phyloP scores from a whole-genome alignment of 2,329 filamentous ascomycete species.

The Acrodontium crateriforme region DNA sequence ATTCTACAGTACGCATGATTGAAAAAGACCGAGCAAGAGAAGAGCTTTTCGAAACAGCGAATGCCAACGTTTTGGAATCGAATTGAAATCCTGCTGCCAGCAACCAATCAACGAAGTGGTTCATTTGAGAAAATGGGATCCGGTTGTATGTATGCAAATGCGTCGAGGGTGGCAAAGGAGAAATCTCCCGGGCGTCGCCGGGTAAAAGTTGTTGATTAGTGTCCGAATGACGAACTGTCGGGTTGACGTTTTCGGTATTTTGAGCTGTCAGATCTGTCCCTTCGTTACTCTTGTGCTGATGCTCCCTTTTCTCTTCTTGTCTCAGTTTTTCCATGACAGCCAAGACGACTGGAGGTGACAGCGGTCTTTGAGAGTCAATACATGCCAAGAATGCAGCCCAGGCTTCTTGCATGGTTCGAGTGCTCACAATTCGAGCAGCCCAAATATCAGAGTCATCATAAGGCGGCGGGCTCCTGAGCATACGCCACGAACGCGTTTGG shows the following conservation, averaged over 20 bases:
- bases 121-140: too few species aligned
- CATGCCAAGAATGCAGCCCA: slow-evolving; percentile 51
- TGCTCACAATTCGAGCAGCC: slow-evolving; percentile 44
- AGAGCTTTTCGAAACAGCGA: too few species aligned
- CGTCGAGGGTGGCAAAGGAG: slow-evolving; percentile 43
- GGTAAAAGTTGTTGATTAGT: slow-evolving; percentile 31
- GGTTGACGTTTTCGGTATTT: not conserved
- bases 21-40: too few species aligned
- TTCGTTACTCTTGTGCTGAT: slow-evolving; percentile 1
- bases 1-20: too few species aligned
- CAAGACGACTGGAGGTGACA: slow-evolving; percentile 33
- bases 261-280: slow-evolving; percentile 10
- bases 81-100: too few species aligned
- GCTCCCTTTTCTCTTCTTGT: slow-evolving; percentile 16
- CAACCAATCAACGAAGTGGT: too few species aligned
- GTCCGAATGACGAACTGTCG: not conserved
- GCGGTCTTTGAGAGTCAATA: slow-evolving; percentile 28
- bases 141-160: slow-evolving; percentile 51
- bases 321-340: slow-evolving; percentile 46
- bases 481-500: slow-evolving; percentile 35
- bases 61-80: too few species aligned
- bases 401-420: slow-evolving; percentile 47
- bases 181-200: slow-evolving; percentile 45
- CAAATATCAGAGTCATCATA: slow-evolving; percentile 28
- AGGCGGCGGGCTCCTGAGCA: too few species aligned